Conservation (phyloP, 257 asterid genomes). For the Phtheirospermum japonicum region DNA sequence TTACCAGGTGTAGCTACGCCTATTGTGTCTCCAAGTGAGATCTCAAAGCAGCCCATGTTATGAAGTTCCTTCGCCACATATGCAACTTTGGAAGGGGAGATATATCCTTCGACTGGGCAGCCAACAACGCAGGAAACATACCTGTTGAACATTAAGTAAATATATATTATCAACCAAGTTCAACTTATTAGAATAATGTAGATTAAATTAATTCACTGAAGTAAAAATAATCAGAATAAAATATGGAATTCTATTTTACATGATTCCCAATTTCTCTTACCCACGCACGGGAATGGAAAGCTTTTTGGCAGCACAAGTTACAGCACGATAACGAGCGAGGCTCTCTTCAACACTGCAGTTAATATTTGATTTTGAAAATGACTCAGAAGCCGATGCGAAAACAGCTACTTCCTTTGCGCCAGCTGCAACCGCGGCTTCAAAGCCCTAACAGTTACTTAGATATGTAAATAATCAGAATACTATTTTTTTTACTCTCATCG, state of each 20-base stretch:
- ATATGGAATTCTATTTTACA: not conserved
- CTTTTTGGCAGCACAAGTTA: constrained; percentile 72
- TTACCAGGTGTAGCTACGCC: constrained; percentile 93
- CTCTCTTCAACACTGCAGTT: constrained; percentile 94
- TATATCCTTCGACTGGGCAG: constrained; percentile 81
- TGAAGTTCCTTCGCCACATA: constrained; percentile 88
- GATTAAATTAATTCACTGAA: too few species aligned
- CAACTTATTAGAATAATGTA: too few species aligned
- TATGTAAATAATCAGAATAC: constrained; percentile 16
- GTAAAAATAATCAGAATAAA: too few species aligned
- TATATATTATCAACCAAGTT: constrained; percentile 9
- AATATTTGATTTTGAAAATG: constrained; percentile 84
- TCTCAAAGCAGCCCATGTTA: constrained; percentile 92
- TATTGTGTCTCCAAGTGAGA: constrained; percentile 90
- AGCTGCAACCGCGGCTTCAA: constrained; percentile 88
- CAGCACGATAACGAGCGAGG: constrained; percentile 72
- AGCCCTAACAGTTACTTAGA: constrained; percentile 50
- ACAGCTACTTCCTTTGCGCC: constrained; percentile 93
- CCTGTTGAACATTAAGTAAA: constrained; percentile 36
- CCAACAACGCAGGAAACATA: constrained; percentile 89
- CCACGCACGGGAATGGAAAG: constrained; percentile 89
- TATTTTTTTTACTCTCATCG: not conserved
- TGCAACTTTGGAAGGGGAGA: constrained; percentile 79
- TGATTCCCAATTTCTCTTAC: constrained; percentile 35
- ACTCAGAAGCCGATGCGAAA: constrained; percentile 97